Evolutionary conservation across 2,329 filamentous ascomycete species (phyloP), one percentile per base, ranked within the genome.

Genomic region (Achaetomium macrosporum): DNA sequence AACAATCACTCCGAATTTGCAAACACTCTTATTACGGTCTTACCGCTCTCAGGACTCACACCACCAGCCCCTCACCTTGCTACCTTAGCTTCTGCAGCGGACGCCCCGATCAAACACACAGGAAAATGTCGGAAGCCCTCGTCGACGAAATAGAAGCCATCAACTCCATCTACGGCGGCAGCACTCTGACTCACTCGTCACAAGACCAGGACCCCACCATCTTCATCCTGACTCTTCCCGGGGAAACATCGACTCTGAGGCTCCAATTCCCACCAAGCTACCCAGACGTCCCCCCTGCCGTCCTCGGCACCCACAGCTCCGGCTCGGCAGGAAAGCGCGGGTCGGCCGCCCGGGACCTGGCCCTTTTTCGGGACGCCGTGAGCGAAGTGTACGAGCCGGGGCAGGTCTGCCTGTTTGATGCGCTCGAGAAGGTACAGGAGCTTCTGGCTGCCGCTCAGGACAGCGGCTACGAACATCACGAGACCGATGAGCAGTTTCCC

Each of bases 351-450:
- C 75, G 82, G 47, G 80, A 90, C 46, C 76, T 91, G n/a, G 78
- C 80, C 2, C 70, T 88, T 2, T 84, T 93, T 53, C 76, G 83
- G 30, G 75, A 83, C 35, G 83, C 85, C 0, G 71, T 96, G 31
- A 75, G 73, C 1, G 73, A 76, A n/a, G 78, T 88, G 5, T 96
- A 85, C 67, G 76, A 79, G 48, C 79, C 83, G 0, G 90, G 90
- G 0, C 78, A 82, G 48, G 90, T 95, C 19, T 96, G 91, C 64
- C 73, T 99, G 3, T 99, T 91, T 63, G 92, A 96, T 66, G 78
- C 95, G n/a, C 78, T 96, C 36, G 91, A 96, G 63, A 85, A 88
- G 64, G 72, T 87, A 59, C 76, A 72, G 51, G 73, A 76, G 48
- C 63, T 73, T 17, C 67, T 68, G 2, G 69, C 47, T 5, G 56